phyloP scores from a whole-genome alignment of 164 flowering plant species.

The Vitis cinerea region DNA sequence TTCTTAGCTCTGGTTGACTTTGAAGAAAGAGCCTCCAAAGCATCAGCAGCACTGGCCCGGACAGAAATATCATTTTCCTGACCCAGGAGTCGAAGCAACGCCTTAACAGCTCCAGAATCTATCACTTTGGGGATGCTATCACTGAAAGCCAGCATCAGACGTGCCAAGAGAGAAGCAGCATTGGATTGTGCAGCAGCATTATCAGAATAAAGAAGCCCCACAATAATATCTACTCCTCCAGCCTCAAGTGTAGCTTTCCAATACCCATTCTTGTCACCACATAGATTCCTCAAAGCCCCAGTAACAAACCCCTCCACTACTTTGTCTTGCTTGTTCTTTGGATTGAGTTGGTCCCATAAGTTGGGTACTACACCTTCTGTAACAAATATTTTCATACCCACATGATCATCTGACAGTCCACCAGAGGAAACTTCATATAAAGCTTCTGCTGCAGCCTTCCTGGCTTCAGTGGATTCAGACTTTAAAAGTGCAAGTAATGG shows the following conservation, averaged over 20 bases:
- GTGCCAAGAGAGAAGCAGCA: slow-evolving; percentile 93
- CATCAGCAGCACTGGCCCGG: slow-evolving; percentile 90
- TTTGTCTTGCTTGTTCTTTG: slow-evolving; percentile 66
- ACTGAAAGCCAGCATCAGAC: slow-evolving; percentile 65
- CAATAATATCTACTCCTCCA: slow-evolving; percentile 81
- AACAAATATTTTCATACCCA: slow-evolving; percentile 81
- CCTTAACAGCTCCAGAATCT: slow-evolving; percentile 70
- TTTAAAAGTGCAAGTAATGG: slow-evolving; percentile 79
- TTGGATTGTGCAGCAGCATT: slow-evolving; percentile 76
- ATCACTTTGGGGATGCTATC: slow-evolving; percentile 82
- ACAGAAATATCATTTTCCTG: slow-evolving; percentile 69
- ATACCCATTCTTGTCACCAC: slow-evolving; percentile 81
- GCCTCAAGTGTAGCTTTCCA: slow-evolving; percentile 80
- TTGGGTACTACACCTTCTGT: slow-evolving; percentile 91
- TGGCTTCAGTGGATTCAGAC: slow-evolving; percentile 63
- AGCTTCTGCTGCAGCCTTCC: slow-evolving; percentile 90
- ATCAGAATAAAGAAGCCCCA: slow-evolving; percentile 74
- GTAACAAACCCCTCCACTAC: slow-evolving; percentile 82
- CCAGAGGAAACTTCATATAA: slow-evolving; percentile 81
- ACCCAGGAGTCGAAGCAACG: slow-evolving; percentile 58
- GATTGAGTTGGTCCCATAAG: slow-evolving; percentile 80
- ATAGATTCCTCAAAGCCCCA: slow-evolving; percentile 85
- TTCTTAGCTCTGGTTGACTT: slow-evolving; percentile 62
- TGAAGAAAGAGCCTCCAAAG: slow-evolving; percentile 74
- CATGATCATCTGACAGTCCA: slow-evolving; percentile 80